phyloP scores from a whole-genome alignment of 129 eudicot genomes.

The Ambrosia trifida region DNA sequence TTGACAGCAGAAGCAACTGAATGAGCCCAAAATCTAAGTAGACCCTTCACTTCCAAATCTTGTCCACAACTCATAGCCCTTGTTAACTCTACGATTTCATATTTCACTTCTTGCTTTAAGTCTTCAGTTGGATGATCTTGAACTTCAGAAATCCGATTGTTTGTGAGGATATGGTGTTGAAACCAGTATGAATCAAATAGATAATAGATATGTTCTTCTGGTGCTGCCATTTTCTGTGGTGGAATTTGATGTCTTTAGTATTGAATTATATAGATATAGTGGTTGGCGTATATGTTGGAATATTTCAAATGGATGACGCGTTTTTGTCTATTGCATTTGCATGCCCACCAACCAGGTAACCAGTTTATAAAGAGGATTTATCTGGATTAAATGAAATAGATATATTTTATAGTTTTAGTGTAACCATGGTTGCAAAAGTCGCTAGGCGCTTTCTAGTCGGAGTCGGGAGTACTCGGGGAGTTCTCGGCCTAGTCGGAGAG shows the following conservation, averaged over 20 bases:
- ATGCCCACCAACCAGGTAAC: too few relatives aligned
- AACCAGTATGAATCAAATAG: conserved; percentile 33
- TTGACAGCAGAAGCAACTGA: conserved; percentile 6
- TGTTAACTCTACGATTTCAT: background rate
- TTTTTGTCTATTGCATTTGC: too few relatives aligned
- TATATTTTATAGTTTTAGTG: background rate
- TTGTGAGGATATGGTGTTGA: conserved; percentile 18
- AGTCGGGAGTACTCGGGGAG: too few relatives aligned
- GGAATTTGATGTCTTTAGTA: background rate
- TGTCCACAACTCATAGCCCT: background rate
- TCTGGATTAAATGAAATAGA: too few relatives aligned
- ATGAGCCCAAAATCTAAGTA: conserved; percentile 27
- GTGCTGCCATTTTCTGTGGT: conserved; percentile 17
- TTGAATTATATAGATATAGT: background rate
- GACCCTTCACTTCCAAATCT: conserved; percentile 23
- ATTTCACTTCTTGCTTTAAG: background rate
- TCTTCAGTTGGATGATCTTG: background rate
- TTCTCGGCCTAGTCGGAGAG: too few relatives aligned
- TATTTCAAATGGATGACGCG: background rate
- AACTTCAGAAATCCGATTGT: background rate
- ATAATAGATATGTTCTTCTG: conserved; percentile 13
- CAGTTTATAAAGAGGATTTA: too few relatives aligned
- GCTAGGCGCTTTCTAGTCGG: too few relatives aligned
- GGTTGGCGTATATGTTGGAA: conserved; percentile 5
- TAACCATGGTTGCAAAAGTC: too few relatives aligned